These are phyloP conservation scores for Phlegmacium glaucopus DNA, from an alignment of 768 basidiomycete genomes.

Conservation along the genomic window DNA sequence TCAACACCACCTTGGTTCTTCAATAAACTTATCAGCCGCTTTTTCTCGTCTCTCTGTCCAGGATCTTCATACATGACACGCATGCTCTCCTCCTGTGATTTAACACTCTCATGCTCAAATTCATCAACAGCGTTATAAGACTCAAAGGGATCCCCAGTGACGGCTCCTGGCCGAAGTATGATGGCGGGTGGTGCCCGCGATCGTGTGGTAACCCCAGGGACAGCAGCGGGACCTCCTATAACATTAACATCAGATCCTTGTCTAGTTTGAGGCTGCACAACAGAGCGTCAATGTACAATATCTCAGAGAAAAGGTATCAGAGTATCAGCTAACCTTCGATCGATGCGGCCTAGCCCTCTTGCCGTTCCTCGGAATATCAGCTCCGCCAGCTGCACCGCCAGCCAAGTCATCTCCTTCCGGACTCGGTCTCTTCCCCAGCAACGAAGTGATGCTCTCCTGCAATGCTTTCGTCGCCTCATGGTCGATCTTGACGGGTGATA, in stretches of 20 bases:
- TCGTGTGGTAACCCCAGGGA: slow-evolving; percentile 12
- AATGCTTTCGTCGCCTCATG: slow-evolving; percentile 53
- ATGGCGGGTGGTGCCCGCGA: background rate
- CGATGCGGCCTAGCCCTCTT: slow-evolving; percentile 38
- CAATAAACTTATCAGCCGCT: slow-evolving; percentile 54
- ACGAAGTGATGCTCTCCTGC: slow-evolving; percentile 63
- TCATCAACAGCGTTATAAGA: slow-evolving; percentile 19
- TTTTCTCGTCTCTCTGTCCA: slow-evolving; percentile 54
- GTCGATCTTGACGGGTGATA: slow-evolving; percentile 43
- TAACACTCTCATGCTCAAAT: background rate
- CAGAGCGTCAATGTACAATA: background rate
- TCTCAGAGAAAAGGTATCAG: background rate
- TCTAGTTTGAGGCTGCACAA: slow-evolving; percentile 33
- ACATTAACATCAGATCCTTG: slow-evolving; percentile 32
- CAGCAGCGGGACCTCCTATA: slow-evolving; percentile 10
- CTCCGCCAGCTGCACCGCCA: slow-evolving; percentile 4
- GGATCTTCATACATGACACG: slow-evolving; percentile 70
- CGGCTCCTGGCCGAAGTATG: background rate
- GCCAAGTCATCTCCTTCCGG: slow-evolving; percentile 33
- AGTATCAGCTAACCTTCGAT: slow-evolving; percentile 24
- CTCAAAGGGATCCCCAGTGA: slow-evolving; percentile 10
- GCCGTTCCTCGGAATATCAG: slow-evolving; percentile 17
- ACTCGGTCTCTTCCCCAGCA: slow-evolving; percentile 65
- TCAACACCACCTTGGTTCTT: slow-evolving; percentile 25
- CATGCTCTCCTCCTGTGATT: slow-evolving; percentile 41